A percentile compares a stretch with the other conserved stretches of the same genome.
Conservation (phyloP, 2,329 filamentous ascomycete species). For the Akanthomyces uredinophilus region DNA sequence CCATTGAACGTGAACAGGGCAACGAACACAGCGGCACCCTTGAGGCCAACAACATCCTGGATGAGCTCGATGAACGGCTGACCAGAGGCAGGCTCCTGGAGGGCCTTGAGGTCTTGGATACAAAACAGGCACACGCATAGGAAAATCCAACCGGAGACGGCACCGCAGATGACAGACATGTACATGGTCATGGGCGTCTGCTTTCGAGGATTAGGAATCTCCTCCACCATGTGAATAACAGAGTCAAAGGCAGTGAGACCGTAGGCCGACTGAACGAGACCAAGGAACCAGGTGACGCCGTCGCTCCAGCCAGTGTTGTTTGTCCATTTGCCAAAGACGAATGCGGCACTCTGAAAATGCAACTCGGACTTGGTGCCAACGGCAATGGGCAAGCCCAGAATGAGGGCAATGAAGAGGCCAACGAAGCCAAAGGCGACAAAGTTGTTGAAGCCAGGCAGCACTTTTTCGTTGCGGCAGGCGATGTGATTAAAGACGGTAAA, state of each 20-base stretch:
- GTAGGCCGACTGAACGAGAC: conserved; percentile 52
- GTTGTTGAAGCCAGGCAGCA: conserved; percentile 48
- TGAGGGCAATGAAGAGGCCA: conserved; percentile 47
- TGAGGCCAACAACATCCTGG: conserved; percentile 28
- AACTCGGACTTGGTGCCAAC: conserved; percentile 42
- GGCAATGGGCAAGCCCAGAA: conserved; percentile 45
- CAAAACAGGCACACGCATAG: conserved; percentile 48
- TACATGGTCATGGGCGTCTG: conserved; percentile 49
- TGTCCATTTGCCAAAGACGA: conserved; percentile 48
- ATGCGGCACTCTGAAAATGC: conserved; percentile 42
- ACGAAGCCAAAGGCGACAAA: conserved; percentile 50
- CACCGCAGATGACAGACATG: conserved; percentile 45
- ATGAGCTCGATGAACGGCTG: conserved; percentile 47
- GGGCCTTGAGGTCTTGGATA: conserved; percentile 39
- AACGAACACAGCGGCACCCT: conserved; percentile 40
- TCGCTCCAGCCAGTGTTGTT: conserved; percentile 46
- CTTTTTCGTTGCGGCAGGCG: conserved; percentile 39
- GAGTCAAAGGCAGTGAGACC: conserved; percentile 54
- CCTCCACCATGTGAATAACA: conserved; percentile 54
- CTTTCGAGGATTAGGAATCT: conserved; percentile 46
- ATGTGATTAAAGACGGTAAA: conserved; percentile 48
- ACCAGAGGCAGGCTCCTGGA: conserved; percentile 35
- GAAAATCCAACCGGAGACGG: conserved; percentile 45
- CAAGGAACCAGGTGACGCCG: conserved; percentile 53
- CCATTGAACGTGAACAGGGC: conserved; percentile 52